These are phyloP conservation scores for Neonectria faginata DNA, from an alignment of 2,329 filamentous ascomycete species.

Conservation along the genomic window DNA sequence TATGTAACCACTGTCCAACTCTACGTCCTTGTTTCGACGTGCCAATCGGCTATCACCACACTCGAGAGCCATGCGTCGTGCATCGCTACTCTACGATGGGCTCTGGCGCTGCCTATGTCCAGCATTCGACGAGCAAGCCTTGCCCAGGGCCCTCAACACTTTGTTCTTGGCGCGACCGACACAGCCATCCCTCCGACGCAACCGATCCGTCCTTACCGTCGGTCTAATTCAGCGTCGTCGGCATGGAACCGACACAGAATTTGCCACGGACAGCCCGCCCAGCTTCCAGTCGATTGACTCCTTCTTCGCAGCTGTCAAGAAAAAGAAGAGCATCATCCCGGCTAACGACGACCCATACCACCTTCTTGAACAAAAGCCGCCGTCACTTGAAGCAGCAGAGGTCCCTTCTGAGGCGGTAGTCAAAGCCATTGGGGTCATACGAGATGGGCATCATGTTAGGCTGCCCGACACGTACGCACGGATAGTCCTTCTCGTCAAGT, in stretches of 20 bases:
- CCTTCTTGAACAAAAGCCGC: background rate
- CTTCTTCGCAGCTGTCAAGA: slow-evolving; percentile 12
- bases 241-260: slow-evolving; percentile 31
- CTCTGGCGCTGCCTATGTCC: slow-evolving; percentile 75
- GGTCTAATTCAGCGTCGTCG: slow-evolving; percentile 32
- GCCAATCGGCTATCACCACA: background rate
- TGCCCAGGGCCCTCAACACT: slow-evolving; percentile 50
- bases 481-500: slow-evolving; percentile 62
- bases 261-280: background rate
- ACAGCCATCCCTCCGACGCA: slow-evolving; percentile 14
- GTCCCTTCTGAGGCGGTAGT: slow-evolving; percentile 37
- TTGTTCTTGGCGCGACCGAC: slow-evolving; percentile 23
- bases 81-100: slow-evolving; percentile 62
- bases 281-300: slow-evolving; percentile 7
- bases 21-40: background rate
- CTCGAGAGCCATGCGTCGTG: slow-evolving; percentile 45
- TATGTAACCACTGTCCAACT: background rate
- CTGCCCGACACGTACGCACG: slow-evolving; percentile 44
- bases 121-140: slow-evolving; percentile 57
- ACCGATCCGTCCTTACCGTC: slow-evolving; percentile 18
- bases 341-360: background rate
- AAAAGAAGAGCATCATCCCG: background rate
- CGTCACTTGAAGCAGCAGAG: background rate
- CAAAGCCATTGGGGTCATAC: slow-evolving; percentile 46
- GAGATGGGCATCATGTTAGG: slow-evolving; percentile 36